phyloP scores from a whole-genome alignment of 139 green algal genomes.

The Edaphochlamys debaryana region DNA sequence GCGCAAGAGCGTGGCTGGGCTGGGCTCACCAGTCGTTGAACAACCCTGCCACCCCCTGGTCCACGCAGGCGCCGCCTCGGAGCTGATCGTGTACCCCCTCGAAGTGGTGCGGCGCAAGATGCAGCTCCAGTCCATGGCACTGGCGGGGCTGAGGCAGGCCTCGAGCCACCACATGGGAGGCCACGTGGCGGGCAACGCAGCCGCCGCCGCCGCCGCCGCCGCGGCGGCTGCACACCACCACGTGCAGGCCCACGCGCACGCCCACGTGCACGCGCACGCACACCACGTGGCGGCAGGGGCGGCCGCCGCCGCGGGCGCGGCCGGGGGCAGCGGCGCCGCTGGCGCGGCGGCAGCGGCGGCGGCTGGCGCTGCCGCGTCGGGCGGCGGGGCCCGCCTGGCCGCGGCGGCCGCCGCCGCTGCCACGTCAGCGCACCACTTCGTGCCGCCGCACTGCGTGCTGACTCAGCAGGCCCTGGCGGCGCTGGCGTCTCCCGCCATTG shows the following conservation, averaged over 20 bases:
- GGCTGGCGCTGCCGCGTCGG: no score
- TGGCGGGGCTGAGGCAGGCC: background rate
- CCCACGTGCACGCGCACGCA: background rate
- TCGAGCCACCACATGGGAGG: background rate
- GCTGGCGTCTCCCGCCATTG: no score
- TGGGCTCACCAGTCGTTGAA: no score
- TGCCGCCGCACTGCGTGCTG: no score
- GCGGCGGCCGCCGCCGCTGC: no score
- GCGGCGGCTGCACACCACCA: background rate
- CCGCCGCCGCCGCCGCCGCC: no score
- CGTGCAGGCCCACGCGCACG: background rate
- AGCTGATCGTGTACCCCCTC: slow-evolving; percentile 78
- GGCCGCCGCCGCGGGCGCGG: background rate
- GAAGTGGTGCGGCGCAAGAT: slow-evolving; percentile 77
- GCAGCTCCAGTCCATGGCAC: slow-evolving; percentile 72
- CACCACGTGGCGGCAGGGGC: background rate
- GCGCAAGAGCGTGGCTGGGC: no score
- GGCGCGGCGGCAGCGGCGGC: background rate
- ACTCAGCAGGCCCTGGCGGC: no score
- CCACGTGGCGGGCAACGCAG: no score
- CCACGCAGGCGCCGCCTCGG: slow-evolving; percentile 55
- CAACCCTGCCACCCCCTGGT: background rate
- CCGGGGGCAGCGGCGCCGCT: background rate
- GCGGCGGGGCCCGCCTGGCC: no score
- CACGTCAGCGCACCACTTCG: no score